Conservation (phyloP, 2,329 filamentous ascomycete genomes). For the Leptographium lundbergii region DNA sequence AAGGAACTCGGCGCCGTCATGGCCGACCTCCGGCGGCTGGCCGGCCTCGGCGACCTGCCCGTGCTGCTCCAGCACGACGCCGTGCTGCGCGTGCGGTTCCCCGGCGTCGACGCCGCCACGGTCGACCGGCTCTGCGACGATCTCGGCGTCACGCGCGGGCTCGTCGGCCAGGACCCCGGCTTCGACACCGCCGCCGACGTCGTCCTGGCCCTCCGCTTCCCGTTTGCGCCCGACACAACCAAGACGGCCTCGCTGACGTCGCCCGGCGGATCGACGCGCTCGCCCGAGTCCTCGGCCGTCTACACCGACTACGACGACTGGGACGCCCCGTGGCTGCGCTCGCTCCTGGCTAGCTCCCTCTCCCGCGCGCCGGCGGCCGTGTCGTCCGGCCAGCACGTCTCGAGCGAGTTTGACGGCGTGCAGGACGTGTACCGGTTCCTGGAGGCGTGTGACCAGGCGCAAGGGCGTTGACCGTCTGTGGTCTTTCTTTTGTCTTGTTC, state of each 20-base stretch:
- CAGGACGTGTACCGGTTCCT: constrained; percentile 46
- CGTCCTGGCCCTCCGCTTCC: constrained; percentile 68
- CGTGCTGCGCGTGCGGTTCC: constrained; percentile 71
- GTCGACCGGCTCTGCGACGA: constrained; percentile 79
- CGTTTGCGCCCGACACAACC: constrained; percentile 55
- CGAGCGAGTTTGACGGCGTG: constrained; percentile 39
- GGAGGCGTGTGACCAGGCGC: constrained; percentile 40
- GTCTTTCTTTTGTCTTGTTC: neutral
- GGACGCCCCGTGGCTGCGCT: constrained; percentile 28
- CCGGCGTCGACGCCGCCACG: constrained; percentile 73
- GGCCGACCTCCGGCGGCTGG: constrained; percentile 68
- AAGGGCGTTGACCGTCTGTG: neutral
- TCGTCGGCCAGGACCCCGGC: constrained; percentile 62
- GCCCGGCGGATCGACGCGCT: constrained; percentile 34
- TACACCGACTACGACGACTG: constrained; percentile 13
- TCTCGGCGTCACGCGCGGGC: constrained; percentile 67
- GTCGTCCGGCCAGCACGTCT: constrained; percentile 30
- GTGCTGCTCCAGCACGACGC: constrained; percentile 54
- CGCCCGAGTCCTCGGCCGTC: constrained; percentile 20
- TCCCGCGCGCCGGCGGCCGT: constrained; percentile 25
- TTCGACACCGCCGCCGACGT: constrained; percentile 58
- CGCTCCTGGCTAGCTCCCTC: constrained; percentile 20
- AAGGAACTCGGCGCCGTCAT: constrained; percentile 71
- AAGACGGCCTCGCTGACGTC: constrained; percentile 23
- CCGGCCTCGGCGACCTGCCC: constrained; percentile 70